These are phyloP conservation scores for Saccharum spontaneum DNA, from an alignment of 176 grass and related monocot genomes.

Conservation along the genomic window DNA sequence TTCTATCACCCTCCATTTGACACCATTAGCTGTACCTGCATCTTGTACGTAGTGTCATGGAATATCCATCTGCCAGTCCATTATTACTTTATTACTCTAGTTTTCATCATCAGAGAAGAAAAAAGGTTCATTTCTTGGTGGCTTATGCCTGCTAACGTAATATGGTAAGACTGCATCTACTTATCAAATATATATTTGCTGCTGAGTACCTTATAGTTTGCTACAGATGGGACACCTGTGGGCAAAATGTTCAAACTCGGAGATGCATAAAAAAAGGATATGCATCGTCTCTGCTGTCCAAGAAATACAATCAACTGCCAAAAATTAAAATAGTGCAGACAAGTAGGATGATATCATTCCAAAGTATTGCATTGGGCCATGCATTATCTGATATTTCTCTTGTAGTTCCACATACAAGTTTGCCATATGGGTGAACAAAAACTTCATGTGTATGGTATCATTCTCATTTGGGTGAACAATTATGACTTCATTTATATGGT, in stretches of 20 bases:
- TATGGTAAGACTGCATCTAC: not conserved
- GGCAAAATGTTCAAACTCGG: not conserved
- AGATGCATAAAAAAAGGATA: not conserved
- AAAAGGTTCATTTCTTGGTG: not conserved
- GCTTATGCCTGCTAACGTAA: not conserved
- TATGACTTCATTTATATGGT: not conserved
- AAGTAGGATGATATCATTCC: not conserved
- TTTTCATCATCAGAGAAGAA: not conserved
- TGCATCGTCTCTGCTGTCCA: not conserved
- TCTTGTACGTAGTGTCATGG: not conserved
- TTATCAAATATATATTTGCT: not conserved
- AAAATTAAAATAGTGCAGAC: not conserved
- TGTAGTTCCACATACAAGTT: not conserved
- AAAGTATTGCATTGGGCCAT: not conserved
- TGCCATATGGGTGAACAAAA: too few species aligned
- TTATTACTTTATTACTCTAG: not conserved
- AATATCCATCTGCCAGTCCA: not conserved
- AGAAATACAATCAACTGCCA: not conserved
- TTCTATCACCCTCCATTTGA: not conserved
- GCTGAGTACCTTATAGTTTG: conserved; percentile 1
- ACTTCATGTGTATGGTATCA: not conserved
- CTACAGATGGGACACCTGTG: not conserved
- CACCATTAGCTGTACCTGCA: conserved; percentile 9
- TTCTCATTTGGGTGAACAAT: not conserved
- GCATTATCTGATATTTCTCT: too few species aligned